Evolutionary conservation across 495 filamentous ascomycete species (phyloP).

Genomic region (Elasticomyces elasticus): DNA sequence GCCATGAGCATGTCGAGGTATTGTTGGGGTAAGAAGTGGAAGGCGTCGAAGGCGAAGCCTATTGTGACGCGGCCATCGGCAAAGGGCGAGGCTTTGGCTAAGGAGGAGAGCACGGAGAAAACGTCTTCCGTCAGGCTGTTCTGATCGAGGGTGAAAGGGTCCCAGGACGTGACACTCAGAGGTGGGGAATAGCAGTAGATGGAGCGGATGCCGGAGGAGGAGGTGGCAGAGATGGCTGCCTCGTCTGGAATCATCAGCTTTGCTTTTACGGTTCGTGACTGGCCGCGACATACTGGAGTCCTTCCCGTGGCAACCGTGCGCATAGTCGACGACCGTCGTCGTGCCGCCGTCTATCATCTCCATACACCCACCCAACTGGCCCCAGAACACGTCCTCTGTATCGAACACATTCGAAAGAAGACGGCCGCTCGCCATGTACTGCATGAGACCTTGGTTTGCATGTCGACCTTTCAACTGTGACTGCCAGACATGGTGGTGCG

Average conservation of each 20-base stretch:
- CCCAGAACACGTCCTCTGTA: conserved; percentile 44
- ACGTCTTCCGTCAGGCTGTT: conserved; percentile 36
- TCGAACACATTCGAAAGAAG: conserved; percentile 9
- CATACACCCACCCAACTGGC: conserved; percentile 43
- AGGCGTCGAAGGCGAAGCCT: conserved; percentile 34
- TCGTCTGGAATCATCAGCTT: not conserved
- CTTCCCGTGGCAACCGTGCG: conserved; percentile 27
- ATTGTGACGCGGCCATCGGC: conserved; percentile 35
- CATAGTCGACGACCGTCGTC: conserved; percentile 50
- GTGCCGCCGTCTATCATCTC: conserved; percentile 47
- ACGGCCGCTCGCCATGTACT: conserved; percentile 2
- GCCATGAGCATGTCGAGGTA: conserved; percentile 6
- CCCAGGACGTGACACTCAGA: conserved; percentile 29
- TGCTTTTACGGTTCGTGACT: not conserved
- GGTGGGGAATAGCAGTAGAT: conserved; percentile 40
- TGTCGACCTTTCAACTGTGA: conserved; percentile 25
- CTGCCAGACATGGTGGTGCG: conserved; percentile 52
- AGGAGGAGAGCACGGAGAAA: conserved; percentile 28
- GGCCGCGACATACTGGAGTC: not conserved
- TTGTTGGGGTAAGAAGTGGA: not conserved
- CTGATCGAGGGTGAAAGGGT: conserved; percentile 28
- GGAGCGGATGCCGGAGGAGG: conserved; percentile 39
- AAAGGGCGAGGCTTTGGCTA: conserved; percentile 30
- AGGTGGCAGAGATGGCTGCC: conserved; percentile 33
- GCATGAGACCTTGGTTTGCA: conserved; percentile 4